phyloP scores from a whole-genome alignment of 2,329 filamentous ascomycete species.

The Colletotrichum kahawae region DNA sequence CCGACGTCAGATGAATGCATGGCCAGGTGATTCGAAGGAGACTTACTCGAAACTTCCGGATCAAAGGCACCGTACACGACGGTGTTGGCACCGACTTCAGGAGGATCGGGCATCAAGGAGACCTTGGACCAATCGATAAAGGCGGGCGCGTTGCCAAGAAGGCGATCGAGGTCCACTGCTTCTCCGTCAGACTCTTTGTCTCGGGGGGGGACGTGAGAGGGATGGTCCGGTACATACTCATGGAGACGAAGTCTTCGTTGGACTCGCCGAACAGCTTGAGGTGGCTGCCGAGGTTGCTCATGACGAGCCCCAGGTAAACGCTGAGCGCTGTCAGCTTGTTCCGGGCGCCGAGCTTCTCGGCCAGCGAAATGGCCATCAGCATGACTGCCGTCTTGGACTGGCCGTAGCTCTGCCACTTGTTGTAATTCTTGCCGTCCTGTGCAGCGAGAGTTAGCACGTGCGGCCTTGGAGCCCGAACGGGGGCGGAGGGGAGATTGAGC shows the following conservation, averaged over 20 bases:
- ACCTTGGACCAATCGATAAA: constrained; percentile 17
- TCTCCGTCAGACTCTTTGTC: background rate
- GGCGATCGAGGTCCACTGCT: constrained; percentile 22
- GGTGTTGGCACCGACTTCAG: constrained; percentile 35
- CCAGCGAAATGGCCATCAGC: background rate
- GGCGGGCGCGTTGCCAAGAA: constrained; percentile 26
- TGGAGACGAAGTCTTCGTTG: background rate
- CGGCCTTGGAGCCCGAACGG: too few relatives aligned
- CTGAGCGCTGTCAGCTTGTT: background rate
- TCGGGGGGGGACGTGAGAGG: background rate
- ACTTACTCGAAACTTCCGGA: constrained; percentile 20
- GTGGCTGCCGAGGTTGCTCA: constrained; percentile 4
- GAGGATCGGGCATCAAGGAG: background rate
- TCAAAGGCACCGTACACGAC: constrained; percentile 42
- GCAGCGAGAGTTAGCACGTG: constrained; percentile 20
- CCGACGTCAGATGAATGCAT: background rate
- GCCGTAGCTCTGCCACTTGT: constrained; percentile 38
- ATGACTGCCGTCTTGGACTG: constrained; percentile 44
- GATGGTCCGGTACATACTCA: background rate
- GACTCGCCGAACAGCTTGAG: background rate
- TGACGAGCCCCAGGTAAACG: constrained; percentile 5
- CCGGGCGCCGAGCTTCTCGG: constrained; percentile 10
- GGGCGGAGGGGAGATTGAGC: background rate
- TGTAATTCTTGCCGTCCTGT: constrained; percentile 25
- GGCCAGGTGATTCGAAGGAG: background rate